Conservation (phyloP, 257 asterid species). For the Datura wrightii region DNA sequence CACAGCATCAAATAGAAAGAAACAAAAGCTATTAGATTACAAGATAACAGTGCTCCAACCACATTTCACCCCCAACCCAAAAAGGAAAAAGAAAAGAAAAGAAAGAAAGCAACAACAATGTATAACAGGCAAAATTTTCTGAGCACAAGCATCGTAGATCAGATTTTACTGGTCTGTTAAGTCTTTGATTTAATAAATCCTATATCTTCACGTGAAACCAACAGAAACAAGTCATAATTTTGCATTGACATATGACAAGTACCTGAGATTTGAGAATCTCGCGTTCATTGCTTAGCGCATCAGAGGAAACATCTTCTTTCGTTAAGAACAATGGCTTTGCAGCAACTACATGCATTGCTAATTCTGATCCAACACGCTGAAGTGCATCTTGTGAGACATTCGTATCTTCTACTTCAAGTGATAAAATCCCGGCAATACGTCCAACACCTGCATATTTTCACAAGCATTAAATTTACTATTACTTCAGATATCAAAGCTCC, state of each 20-base stretch:
- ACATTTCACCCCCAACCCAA: not conserved
- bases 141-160: not conserved
- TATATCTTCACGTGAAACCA: not conserved
- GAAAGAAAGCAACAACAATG: not conserved
- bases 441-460: conserved; percentile 69
- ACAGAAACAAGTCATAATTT: conserved; percentile 11
- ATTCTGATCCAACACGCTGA: conserved; percentile 82
- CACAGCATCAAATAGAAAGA: not conserved
- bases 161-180: not conserved
- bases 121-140: not conserved
- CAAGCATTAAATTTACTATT: conserved; percentile 11
- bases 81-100: not conserved
- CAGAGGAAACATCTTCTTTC: conserved; percentile 79
- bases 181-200: conserved; percentile 20
- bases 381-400: conserved; percentile 72
- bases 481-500: not conserved
- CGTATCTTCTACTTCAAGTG: conserved; percentile 84
- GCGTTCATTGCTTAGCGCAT: conserved; percentile 74
- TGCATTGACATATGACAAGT: conserved; percentile 31
- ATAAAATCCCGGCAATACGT: conserved; percentile 85
- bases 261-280: conserved; percentile 97
- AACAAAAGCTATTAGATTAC: not conserved
- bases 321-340: conserved; percentile 84
- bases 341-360: conserved; percentile 98
- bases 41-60: conserved; percentile 14